Base-by-base conservation (phyloP, 768 basidiomycete genomes). In the Termitomyces sp. region DNA sequence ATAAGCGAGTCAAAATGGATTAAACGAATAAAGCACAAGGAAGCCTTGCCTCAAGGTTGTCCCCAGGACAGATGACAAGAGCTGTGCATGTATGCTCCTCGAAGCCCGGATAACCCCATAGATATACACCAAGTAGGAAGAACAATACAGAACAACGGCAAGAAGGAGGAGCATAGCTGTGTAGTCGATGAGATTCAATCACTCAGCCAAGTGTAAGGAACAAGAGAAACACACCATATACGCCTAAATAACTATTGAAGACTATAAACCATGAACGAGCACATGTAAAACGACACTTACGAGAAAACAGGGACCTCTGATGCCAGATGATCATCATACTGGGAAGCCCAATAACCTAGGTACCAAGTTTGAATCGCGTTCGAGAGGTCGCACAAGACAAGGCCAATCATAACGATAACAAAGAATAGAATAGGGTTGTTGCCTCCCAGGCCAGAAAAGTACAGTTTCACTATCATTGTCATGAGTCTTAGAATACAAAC, bases 81-180 rank as follows among this genome's bases (percentile, higher is more conserved):
- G 74, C 56, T 74, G 68, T 23, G 65, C 63, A 62, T 88, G 86
- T 12, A 89, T 81, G 7, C 58, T 66, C 54, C 76, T 72, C 4
- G 84, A 84, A 2, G 86, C 86, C 53, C 82, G 71, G 49, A 84
- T 63, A 2, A 73, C 63, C 2, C 83, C 85, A 40, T 68, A 69
- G n/a, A 80, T 69, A 63, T 77, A 86, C 8, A 77, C 53, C 17
- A 73, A 58, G 29, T 66, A 73, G 1, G 68, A 75, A 8, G 62
- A 16, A 4, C 66, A 59, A 67, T 76, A 83, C 8, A 70, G 23
- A 0, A 67, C 25, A 25, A 74, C 44, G 2, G 66, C 66, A 29
- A 59, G 35, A 0, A 77, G 42, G 21, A 82, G 59, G 16, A 82
- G 62, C 2, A 71, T 38, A 25, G 58, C 69, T 71, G 52, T 27